Base-by-base conservation (phyloP, 1,284 basidiomycete genomes). In the Tylopilus sp. region DNA sequence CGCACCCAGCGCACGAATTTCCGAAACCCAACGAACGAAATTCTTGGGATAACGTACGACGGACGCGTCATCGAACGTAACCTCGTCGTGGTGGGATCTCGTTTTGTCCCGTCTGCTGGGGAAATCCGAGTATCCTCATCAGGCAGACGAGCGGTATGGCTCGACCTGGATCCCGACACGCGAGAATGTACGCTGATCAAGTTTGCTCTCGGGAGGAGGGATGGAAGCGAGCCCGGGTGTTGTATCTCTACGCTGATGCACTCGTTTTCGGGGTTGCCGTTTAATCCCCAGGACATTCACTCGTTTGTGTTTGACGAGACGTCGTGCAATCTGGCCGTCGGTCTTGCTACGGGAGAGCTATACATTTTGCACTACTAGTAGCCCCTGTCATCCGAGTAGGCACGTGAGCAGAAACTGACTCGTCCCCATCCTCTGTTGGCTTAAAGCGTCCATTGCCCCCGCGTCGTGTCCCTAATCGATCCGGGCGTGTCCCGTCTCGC, bases 281-380 rank as follows among this genome's bases (percentile, higher is more conserved):
- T 65, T 6, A 54, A 51, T 41, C 59, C 55, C 40, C 45, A 34
- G 7, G 57, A 64, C 36, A 51, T 59, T 28, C 51, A 61, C 38
- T 48, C 39, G 3, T 61, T 65, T 41, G 49, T 49, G 31, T 61
- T 66, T 34, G 65, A 64, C 31, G 65, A 66, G 21, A 35, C 49
- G 19, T 67, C 59, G 25, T 66, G 63, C 43, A 54, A 37, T 25
- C 38, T 63, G 33, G 53, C 44, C 39, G 48, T 59, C 8, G 51
- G 55, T 38, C 36, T 66, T 19, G 38, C 51, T 0, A 53, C 59
- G 6, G 57, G 60, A 23, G 51, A 66, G 21, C n/a, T 63, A 36
- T 65, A 64, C 47, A 41, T 59, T 30, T 38, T 61, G 26, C 46
- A 56, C 23, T 53, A 51, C 30, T 63, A 46, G 47, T 16, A 25